Base-by-base conservation (phyloP, 2,329 filamentous ascomycete species). In the Cladophialophora chaetospira region DNA sequence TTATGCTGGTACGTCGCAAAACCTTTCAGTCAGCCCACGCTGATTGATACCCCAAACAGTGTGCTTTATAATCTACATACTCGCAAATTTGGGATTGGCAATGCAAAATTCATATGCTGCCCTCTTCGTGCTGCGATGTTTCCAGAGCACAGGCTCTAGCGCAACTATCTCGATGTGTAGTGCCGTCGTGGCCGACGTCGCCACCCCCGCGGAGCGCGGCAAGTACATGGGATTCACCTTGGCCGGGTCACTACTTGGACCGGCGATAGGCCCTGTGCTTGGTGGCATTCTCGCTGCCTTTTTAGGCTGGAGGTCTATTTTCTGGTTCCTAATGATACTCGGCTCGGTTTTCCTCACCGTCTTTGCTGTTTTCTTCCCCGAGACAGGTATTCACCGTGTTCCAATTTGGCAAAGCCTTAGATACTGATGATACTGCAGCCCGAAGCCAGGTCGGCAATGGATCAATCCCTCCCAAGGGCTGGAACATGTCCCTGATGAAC, bases 301-400 rank as follows among this genome's bases (percentile, higher is more conserved):
- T 43, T 63, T 82, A 0, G 80, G 80, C 0, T 84, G 81, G 80
- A 69, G 74, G 31, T 71, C 73, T 0, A 76, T 82, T 3, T 84
- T 83, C 60, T 83, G 79, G 78, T 80, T 82, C 53, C 69, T 83
- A 5, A 70, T 75, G 25, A 80, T 82, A n/a, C 71, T 78, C 45
- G 70, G 75, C 0, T 74, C 70, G 0, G 66, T 67, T 2, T 66
- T 72, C 35, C 56, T 70, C 31, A 4, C 68, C 5, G 60, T 66
- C 0, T 55, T 72, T 9, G 19, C 65, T 1, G 28, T 71, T 1
- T 67, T 72, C 65, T 71, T 73, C 25, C 72, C 71, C 0, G 72
- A 74, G 58, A 75, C 72, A 15, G 68, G 60, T 62, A 54, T 29
- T n/a, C 3, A 6, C 29, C 21, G 4, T 2, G 10, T 15, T 29